These are phyloP conservation scores for Diaporthe helianthi DNA, from an alignment of 2,329 filamentous ascomycete genomes.

Conservation along the genomic window DNA sequence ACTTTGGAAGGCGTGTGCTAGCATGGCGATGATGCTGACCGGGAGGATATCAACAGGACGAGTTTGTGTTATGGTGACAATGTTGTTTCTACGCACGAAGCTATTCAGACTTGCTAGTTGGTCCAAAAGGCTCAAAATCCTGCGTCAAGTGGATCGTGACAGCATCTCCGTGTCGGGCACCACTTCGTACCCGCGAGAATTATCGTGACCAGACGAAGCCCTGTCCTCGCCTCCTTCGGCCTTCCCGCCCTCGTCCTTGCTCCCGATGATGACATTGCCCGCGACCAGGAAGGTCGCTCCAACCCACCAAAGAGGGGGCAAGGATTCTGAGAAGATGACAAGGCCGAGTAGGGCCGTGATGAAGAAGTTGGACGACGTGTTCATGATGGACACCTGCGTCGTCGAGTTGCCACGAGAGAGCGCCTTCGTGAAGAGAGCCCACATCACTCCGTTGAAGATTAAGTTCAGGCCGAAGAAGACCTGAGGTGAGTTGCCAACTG, in stretches of 20 bases:
- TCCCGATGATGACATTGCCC: conserved; percentile 80
- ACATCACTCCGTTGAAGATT: conserved; percentile 81
- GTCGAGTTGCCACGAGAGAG: conserved; percentile 77
- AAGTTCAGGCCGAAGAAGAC: conserved; percentile 79
- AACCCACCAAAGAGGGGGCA: conserved; percentile 79
- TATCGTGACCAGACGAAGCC: conserved; percentile 38
- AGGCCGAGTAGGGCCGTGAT: conserved; percentile 76
- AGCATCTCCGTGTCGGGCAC: conserved; percentile 39
- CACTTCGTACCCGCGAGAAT: conserved; percentile 40
- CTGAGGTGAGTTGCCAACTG: conserved; percentile 54
- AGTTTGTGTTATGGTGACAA: background rate
- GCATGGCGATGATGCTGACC: background rate
- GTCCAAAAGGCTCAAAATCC: background rate
- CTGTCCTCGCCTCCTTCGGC: conserved; percentile 33
- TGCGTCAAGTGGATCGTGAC: background rate
- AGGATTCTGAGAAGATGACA: conserved; percentile 72
- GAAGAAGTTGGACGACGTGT: conserved; percentile 83
- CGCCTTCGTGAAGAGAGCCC: conserved; percentile 81
- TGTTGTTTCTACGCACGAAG: background rate
- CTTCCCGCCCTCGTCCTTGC: conserved; percentile 62
- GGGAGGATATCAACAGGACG: background rate
- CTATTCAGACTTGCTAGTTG: background rate
- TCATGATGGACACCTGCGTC: conserved; percentile 81
- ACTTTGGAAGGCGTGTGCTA: background rate
- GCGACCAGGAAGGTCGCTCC: conserved; percentile 75